Evolutionary conservation across 495 filamentous ascomycete species (phyloP).

Genomic region (Talaromyces trachyspermus): DNA sequence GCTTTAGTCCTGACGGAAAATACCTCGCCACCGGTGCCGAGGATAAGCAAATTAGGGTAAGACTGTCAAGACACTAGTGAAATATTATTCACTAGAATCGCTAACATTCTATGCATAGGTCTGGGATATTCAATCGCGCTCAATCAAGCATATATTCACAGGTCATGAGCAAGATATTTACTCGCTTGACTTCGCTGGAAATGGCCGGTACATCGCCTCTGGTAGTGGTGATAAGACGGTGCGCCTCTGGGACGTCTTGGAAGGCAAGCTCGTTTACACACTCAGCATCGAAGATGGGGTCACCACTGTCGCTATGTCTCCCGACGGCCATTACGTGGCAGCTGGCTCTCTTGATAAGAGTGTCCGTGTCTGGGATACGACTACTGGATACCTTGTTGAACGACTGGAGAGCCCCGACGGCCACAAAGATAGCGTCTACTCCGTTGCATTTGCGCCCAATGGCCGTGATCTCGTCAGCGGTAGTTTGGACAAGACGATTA

Average conservation of each 20-base stretch:
- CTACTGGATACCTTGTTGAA: conserved; percentile 72
- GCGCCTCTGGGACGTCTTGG: conserved; percentile 80
- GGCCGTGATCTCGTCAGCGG: conserved; percentile 82
- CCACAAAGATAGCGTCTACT: conserved; percentile 90
- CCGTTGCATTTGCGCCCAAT: conserved; percentile 82
- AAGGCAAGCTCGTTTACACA: conserved; percentile 62
- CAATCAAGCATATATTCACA: conserved; percentile 72
- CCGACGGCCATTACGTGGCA: conserved; percentile 77
- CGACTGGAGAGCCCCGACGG: conserved; percentile 79
- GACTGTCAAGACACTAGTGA: no score
- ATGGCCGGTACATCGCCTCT: conserved; percentile 81
- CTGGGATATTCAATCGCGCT: conserved; percentile 73
- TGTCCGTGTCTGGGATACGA: conserved; percentile 82
- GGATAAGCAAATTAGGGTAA: conserved; percentile 83
- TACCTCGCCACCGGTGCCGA: conserved; percentile 86
- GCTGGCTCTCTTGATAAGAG: conserved; percentile 87
- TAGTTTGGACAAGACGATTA: conserved; percentile 89
- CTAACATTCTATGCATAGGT: conserved; percentile 44
- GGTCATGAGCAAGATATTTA: conserved; percentile 93
- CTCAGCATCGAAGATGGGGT: conserved; percentile 86
- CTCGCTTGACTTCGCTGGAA: conserved; percentile 82
- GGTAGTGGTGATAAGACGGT: conserved; percentile 85
- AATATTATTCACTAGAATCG: conserved; percentile 8
- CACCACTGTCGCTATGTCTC: conserved; percentile 87
- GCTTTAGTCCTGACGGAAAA: conserved; percentile 86